Base-by-base conservation (phyloP, 257 asterid genomes). In the Przewalskia tangutica region DNA sequence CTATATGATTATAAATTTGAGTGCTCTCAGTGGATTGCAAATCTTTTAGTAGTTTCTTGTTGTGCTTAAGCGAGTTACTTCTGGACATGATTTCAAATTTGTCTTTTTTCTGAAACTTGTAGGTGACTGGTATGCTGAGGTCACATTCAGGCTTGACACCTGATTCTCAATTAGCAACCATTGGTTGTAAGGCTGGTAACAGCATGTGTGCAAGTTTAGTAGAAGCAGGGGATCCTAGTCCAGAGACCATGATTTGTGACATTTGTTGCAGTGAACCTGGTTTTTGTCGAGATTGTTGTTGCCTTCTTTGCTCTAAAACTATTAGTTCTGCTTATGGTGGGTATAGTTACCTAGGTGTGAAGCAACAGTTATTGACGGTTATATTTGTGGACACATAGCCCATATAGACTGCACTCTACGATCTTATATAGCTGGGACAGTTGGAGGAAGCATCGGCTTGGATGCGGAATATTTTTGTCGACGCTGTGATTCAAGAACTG, bases 401-500 rank as follows among this genome's bases (percentile, higher is more conserved):
- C 99, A 95, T 76, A 81, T 94, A 40, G 89, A 90, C 42, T 95
- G 98, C 81, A 97, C 91, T 81, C 84, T 93, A n/a, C 90, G 97
- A 56, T 93, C 96, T 84, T 89, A 85, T 86, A 70, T 93, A 92
- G 95, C 97, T 46, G 98, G 99, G 82, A 91, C 96, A 23, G 93
- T 92, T 40, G 95, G 95, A 80, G 97, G 98, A 81, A 88, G 86
- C 85, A 91, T 93, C 18, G 92, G 93, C 66, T 78, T 95, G 87
- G 97, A 95, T 86, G 93, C 97, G 2, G 97, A 94, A 84, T 92
- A 92, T 77, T 91, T 88, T 85, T 95, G 99, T 42, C 91, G 97
- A 23, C 91, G 96, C 18, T 95, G 99, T 88, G 98, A 94, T 87
- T 90, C 96, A 4, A 94, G 85, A 84, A 86, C 93, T 7, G 95